A percentile compares a stretch with the other conserved stretches of the same genome.
These are phyloP conservation scores for Leishmania turanica DNA, from an alignment of 208 protist genomes.

Conservation along the genomic window DNA sequence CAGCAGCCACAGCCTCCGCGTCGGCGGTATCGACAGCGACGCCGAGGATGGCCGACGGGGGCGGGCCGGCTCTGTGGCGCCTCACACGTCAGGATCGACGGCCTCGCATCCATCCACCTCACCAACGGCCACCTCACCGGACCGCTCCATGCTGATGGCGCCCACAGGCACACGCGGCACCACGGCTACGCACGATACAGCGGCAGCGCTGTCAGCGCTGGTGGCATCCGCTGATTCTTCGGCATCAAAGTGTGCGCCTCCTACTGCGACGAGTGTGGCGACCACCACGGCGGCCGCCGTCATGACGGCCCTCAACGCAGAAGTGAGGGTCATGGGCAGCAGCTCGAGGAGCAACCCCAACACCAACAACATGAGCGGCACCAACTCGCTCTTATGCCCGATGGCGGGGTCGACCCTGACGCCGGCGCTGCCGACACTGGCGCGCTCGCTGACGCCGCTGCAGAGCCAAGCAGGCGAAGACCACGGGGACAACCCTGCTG, in stretches of 20 bases:
- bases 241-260: neutral
- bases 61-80: neutral
- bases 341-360: neutral
- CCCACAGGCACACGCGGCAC: too few species aligned
- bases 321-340: neutral
- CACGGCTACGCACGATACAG: neutral
- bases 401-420: neutral
- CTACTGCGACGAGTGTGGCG: neutral
- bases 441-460: constrained; percentile 1
- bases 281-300: neutral
- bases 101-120: neutral
- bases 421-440: constrained; percentile 5
- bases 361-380: neutral
- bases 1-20: neutral
- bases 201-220: neutral
- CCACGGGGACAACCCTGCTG: neutral
- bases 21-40: neutral
- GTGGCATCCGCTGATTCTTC: neutral
- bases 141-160: neutral
- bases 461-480: neutral
- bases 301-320: neutral
- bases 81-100: neutral
- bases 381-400: constrained; percentile 8
- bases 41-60: neutral
- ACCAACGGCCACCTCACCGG: neutral